Conservation (phyloP, 805 yeast species). For the Jamesozyma spencerorum region DNA sequence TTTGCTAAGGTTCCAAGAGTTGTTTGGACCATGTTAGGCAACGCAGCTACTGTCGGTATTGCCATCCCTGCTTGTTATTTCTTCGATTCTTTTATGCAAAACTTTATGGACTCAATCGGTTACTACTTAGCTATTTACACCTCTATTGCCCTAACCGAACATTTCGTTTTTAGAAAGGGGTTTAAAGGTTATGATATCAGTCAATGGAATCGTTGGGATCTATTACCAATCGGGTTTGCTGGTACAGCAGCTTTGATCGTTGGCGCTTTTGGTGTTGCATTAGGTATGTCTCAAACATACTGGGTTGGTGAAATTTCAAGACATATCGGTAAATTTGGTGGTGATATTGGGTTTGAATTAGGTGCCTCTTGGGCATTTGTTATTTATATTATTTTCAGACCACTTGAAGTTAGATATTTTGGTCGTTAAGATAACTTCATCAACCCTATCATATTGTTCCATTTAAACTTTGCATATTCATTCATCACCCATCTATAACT, state of each 20-base stretch:
- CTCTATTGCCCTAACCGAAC: constrained; percentile 66
- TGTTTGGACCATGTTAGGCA: constrained; percentile 69
- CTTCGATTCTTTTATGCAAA: constrained; percentile 64
- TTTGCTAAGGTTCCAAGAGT: constrained; percentile 70
- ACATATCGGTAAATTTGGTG: constrained; percentile 41
- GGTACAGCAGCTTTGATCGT: constrained; percentile 70
- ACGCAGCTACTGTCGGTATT: constrained; percentile 69
- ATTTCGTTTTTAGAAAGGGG: constrained; percentile 67
- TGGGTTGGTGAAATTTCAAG: constrained; percentile 60
- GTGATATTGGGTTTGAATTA: constrained; percentile 79
- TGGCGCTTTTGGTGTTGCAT: constrained; percentile 75
- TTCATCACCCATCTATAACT: too few species aligned
- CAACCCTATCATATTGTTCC: too few species aligned
- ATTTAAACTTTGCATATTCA: too few species aligned
- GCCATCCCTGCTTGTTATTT: constrained; percentile 80
- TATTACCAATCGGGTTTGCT: constrained; percentile 67
- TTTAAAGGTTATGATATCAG: constrained; percentile 51
- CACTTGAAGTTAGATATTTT: constrained; percentile 53
- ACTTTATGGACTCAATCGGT: constrained; percentile 85
- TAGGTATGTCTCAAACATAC: constrained; percentile 86
- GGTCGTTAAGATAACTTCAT: constrained; percentile 18
- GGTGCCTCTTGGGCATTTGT: constrained; percentile 57
- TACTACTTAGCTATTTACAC: constrained; percentile 85
- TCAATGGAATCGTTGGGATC: constrained; percentile 46
- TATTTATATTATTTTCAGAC: constrained; percentile 47